phyloP scores from a whole-genome alignment of 352 stramenopile genomes.

The Phytophthora cryptogea region DNA sequence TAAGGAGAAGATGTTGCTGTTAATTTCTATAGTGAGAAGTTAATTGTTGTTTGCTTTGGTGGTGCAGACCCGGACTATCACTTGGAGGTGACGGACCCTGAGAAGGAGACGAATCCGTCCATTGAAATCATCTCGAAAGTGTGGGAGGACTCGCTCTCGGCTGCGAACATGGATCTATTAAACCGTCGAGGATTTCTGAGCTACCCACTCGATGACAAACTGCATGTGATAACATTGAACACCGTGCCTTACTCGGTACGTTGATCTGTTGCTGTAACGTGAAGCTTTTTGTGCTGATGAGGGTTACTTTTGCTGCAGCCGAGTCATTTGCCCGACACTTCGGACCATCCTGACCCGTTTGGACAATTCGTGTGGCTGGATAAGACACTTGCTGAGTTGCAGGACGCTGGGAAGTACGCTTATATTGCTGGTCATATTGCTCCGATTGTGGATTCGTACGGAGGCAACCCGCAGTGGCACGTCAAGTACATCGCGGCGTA shows the following conservation, averaged over 20 bases:
- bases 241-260: constrained; percentile 85
- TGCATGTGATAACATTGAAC: constrained; percentile 82
- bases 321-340: constrained; percentile 78
- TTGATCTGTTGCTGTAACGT: neutral
- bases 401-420: constrained; percentile 56
- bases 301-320: constrained; percentile 40
- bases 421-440: constrained; percentile 93
- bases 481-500: constrained; percentile 86
- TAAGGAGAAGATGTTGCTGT: constrained; percentile 24
- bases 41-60: constrained; percentile 9
- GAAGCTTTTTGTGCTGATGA: constrained; percentile 2
- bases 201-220: constrained; percentile 65
- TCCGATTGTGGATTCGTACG: constrained; percentile 90
- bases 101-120: constrained; percentile 56
- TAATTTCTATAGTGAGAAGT: neutral
- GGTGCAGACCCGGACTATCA: constrained; percentile 76
- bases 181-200: constrained; percentile 68
- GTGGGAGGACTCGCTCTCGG: constrained; percentile 66
- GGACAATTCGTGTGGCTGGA: constrained; percentile 92
- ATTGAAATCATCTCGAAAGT: constrained; percentile 64
- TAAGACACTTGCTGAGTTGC: constrained; percentile 60
- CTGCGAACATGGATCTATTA: constrained; percentile 60
- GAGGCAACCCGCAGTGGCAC: constrained; percentile 90
- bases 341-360: constrained; percentile 80
- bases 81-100: constrained; percentile 78